phyloP scores from a whole-genome alignment of 2,329 filamentous ascomycete genomes.

The Davidsoniella eucalypti region DNA sequence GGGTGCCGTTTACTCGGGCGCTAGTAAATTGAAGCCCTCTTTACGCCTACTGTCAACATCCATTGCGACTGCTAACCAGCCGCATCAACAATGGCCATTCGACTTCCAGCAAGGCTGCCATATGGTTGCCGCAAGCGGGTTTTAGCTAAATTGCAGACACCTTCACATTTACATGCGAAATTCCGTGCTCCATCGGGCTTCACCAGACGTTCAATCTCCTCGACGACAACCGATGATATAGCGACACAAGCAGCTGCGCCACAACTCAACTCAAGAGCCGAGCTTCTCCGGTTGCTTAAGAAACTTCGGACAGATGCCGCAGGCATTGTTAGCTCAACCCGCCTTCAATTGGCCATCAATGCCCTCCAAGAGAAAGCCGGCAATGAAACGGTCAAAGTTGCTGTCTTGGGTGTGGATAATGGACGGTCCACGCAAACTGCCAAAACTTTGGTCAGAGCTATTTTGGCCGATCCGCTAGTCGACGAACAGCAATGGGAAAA shows the following conservation, averaged over 20 bases:
- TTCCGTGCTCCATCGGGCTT: background rate
- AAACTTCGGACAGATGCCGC: slow-evolving; percentile 45
- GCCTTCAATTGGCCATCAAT: slow-evolving; percentile 53
- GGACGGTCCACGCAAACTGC: slow-evolving; percentile 30
- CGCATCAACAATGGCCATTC: slow-evolving; percentile 3
- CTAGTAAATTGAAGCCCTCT: background rate
- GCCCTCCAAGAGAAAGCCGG: slow-evolving; percentile 42
- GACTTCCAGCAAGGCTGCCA: slow-evolving; percentile 2
- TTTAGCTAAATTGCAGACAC: background rate
- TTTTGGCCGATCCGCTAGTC: slow-evolving; percentile 54
- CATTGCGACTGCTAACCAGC: too few relatives aligned
- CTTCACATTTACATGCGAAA: background rate
- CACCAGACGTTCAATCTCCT: background rate
- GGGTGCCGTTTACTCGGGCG: background rate
- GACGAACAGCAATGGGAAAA: slow-evolving; percentile 50
- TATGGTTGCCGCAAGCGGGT: slow-evolving; percentile 3
- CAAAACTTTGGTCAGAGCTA: slow-evolving; percentile 48
- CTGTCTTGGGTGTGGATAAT: slow-evolving; percentile 33
- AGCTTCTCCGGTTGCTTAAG: slow-evolving; percentile 42
- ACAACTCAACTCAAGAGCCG: slow-evolving; percentile 25
- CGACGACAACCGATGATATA: background rate
- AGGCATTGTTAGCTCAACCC: slow-evolving; percentile 48
- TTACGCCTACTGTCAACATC: too few relatives aligned
- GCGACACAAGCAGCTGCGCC: slow-evolving; percentile 16
- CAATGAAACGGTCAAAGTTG: slow-evolving; percentile 40